These are phyloP conservation scores for Penicillium verrucosum DNA, from an alignment of 2,329 filamentous ascomycete species.

Conservation along the genomic window DNA sequence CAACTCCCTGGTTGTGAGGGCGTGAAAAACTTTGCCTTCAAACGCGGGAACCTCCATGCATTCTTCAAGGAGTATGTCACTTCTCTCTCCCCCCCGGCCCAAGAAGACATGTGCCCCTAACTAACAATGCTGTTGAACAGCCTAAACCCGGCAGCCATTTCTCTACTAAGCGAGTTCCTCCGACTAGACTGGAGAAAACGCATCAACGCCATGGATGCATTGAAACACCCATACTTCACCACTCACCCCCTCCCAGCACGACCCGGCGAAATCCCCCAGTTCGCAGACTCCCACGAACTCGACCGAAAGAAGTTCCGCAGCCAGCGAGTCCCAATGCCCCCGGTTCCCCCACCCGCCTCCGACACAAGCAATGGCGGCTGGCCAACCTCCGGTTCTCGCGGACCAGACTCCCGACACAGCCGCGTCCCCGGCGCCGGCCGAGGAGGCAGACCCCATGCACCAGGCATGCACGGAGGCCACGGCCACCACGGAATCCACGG, in stretches of 20 bases:
- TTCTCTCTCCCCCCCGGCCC: background rate
- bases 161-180: conserved; percentile 75
- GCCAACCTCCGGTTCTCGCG: conserved; percentile 35
- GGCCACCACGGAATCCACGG: conserved; percentile 8
- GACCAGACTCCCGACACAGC: conserved; percentile 31
- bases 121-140: conserved; percentile 35
- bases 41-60: conserved; percentile 63
- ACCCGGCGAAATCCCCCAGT: conserved; percentile 82
- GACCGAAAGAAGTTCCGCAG: conserved; percentile 88
- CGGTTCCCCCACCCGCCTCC: conserved; percentile 85
- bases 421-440: conserved; percentile 38
- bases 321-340: conserved; percentile 77
- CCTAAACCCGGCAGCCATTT: conserved; percentile 68
- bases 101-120: background rate
- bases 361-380: conserved; percentile 65
- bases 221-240: conserved; percentile 89
- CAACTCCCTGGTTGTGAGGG: conserved; percentile 76
- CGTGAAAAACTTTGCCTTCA: conserved; percentile 60
- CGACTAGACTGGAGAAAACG: conserved; percentile 84
- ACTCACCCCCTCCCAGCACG: conserved; percentile 72
- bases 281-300: conserved; percentile 95
- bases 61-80: conserved; percentile 67
- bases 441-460: conserved; percentile 26
- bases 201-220: conserved; percentile 88
- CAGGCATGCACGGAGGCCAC: conserved; percentile 9